Percentiles rank a stretch among this genome's conserved stretches.
phyloP scores from a whole-genome alignment of 2,329 filamentous ascomycete species.

The Furcasterigmium sp. region DNA sequence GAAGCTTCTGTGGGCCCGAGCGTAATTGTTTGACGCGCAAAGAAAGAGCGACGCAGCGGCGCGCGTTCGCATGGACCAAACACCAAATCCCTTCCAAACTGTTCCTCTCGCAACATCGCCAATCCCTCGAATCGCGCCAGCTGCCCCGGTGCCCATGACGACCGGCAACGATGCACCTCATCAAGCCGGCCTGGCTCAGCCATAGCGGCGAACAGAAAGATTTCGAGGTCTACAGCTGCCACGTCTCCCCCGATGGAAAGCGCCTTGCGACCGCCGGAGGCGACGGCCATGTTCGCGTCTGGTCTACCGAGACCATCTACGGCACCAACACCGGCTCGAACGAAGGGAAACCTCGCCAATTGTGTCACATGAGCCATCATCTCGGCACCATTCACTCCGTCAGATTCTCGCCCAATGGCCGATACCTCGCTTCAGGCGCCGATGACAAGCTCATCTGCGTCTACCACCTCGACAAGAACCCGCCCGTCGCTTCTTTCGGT shows the following conservation, averaged over 20 bases:
- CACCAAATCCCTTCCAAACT: no score
- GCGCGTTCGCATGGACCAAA: no score
- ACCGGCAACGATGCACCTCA: slow-evolving; percentile 65
- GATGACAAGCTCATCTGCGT: slow-evolving; percentile 99
- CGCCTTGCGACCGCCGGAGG: slow-evolving; percentile 91
- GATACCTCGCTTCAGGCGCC: slow-evolving; percentile 92
- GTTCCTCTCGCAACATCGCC: no score
- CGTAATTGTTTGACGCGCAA: no score
- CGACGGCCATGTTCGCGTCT: slow-evolving; percentile 95
- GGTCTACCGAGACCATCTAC: slow-evolving; percentile 93
- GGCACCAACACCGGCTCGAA: slow-evolving; percentile 38
- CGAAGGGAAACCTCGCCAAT: slow-evolving; percentile 70
- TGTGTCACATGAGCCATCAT: slow-evolving; percentile 97
- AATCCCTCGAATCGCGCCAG: no score
- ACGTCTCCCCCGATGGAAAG: slow-evolving; percentile 90
- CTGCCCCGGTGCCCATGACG: not conserved
- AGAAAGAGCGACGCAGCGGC: no score
- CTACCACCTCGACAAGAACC: slow-evolving; percentile 81
- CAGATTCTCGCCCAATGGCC: slow-evolving; percentile 90
- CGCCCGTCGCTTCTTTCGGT: slow-evolving; percentile 78
- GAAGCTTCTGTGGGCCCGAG: no score
- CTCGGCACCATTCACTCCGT: slow-evolving; percentile 96
- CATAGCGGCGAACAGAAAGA: slow-evolving; percentile 97
- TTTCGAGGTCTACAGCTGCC: slow-evolving; percentile 97
- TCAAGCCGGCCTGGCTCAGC: slow-evolving; percentile 93